phyloP scores from a whole-genome alignment of 306 rosid species.

The Quercus ilex region DNA sequence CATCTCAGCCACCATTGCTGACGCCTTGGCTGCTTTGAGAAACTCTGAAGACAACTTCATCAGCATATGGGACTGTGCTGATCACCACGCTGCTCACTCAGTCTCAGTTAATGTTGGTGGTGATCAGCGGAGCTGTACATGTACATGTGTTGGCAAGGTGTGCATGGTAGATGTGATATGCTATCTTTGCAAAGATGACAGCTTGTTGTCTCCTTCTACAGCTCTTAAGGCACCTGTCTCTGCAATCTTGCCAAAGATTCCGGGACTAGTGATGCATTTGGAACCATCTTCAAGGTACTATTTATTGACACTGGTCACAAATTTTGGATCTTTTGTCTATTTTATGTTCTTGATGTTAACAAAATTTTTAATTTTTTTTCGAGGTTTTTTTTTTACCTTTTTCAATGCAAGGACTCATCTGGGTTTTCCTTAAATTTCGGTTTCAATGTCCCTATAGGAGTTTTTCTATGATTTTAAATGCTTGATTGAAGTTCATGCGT shows the following conservation, averaged over 20 bases:
- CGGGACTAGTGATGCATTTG: constrained; percentile 53
- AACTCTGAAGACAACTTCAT: constrained; percentile 60
- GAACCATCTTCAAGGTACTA: constrained; percentile 77
- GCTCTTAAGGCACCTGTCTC: constrained; percentile 72
- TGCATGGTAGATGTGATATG: constrained; percentile 85
- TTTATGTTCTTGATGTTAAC: not conserved
- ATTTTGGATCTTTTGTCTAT: not conserved
- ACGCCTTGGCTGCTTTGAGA: constrained; percentile 60
- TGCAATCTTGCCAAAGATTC: constrained; percentile 33
- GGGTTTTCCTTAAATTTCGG: constrained; percentile 1
- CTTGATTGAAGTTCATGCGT: not conserved
- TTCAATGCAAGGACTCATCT: not conserved
- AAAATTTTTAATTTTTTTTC: not conserved
- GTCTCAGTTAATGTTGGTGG: not conserved
- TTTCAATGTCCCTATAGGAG: not conserved
- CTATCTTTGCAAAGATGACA: constrained; percentile 54
- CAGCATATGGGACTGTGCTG: constrained; percentile 69
- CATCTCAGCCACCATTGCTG: constrained; percentile 62
- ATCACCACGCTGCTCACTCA: constrained; percentile 10
- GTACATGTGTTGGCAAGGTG: constrained; percentile 71
- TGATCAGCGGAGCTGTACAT: constrained; percentile 5
- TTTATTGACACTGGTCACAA: not conserved
- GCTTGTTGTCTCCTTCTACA: constrained; percentile 52
- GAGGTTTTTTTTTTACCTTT: not conserved
- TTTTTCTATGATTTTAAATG: not conserved